Conservation (phyloP, 371 early-diverging fungal genomes). For the Circinella umbellata region DNA sequence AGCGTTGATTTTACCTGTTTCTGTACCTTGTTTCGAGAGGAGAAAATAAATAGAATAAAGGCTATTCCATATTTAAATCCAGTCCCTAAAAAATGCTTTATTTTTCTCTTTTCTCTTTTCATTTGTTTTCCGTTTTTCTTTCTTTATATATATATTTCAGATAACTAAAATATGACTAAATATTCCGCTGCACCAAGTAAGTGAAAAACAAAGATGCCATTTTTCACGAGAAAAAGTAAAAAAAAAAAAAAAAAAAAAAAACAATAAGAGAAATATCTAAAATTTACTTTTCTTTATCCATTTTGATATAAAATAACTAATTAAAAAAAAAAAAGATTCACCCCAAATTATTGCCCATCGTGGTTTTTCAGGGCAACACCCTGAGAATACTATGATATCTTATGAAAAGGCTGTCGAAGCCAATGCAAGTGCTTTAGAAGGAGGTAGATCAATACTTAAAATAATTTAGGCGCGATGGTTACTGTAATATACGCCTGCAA, state of each 20-base stretch:
- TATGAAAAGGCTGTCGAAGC: slow-evolving; percentile 61
- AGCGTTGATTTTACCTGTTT: not conserved
- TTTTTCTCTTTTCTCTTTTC: not conserved
- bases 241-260: not conserved
- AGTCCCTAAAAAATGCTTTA: not conserved
- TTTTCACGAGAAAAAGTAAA: not conserved
- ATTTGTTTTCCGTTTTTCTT: not conserved
- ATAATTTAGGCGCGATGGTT: not conserved
- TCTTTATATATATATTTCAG: not conserved
- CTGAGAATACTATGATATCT: slow-evolving; percentile 68
- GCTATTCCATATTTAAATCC: not conserved
- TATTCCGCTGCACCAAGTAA: not conserved
- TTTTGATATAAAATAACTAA: too few species aligned
- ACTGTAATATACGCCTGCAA: not conserved
- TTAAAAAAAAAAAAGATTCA: not conserved
- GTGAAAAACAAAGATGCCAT: not conserved
- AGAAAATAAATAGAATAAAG: not conserved
- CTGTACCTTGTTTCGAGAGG: slow-evolving; percentile 1
- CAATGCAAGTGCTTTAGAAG: slow-evolving; percentile 65
- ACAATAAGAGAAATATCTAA: too few species aligned
- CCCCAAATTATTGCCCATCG: slow-evolving; percentile 56
- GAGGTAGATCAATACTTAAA: slow-evolving; percentile 39
- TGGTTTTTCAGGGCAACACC: slow-evolving; percentile 63
- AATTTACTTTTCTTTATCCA: too few species aligned
- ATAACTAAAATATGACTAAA: not conserved